Percentiles rank a stretch among this genome's conserved stretches.
These are phyloP conservation scores for Drechslerella coelobrocha DNA, from an alignment of 2,329 filamentous ascomycete species.

Conservation along the genomic window DNA sequence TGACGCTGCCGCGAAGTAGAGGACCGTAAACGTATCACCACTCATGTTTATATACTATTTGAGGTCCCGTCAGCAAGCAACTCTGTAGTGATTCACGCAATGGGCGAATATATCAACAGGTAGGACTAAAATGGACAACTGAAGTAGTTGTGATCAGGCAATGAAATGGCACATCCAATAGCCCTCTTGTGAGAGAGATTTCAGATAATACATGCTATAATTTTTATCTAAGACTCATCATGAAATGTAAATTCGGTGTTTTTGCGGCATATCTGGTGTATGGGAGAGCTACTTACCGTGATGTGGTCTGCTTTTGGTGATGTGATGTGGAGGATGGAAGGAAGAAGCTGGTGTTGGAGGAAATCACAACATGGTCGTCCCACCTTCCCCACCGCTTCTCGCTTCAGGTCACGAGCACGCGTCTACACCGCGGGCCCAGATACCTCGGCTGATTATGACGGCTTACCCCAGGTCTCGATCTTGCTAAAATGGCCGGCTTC, in stretches of 20 bases:
- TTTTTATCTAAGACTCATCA: slow-evolving; percentile 12
- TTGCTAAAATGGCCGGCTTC: slow-evolving; percentile 20
- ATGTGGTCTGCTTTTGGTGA: slow-evolving; percentile 1
- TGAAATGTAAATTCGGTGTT: neutral
- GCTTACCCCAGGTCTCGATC: slow-evolving; percentile 11
- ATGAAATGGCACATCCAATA: slow-evolving; percentile 19
- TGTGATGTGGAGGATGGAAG: slow-evolving; percentile 14
- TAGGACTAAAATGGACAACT: neutral
- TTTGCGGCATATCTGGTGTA: neutral
- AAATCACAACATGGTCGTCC: neutral
- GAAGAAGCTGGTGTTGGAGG: neutral
- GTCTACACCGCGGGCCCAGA: slow-evolving; percentile 20
- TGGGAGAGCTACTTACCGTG: neutral
- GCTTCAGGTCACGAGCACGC: slow-evolving; percentile 38
- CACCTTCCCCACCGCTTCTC: slow-evolving; percentile 27
- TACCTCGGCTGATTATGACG: slow-evolving; percentile 36
- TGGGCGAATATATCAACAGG: neutral
- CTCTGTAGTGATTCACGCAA: neutral
- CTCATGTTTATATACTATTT: slow-evolving; percentile 59
- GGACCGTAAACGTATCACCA: slow-evolving; percentile 70
- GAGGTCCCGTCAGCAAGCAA: neutral
- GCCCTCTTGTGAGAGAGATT: neutral
- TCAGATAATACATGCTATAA: slow-evolving; percentile 40
- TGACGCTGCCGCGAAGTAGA: slow-evolving; percentile 80
- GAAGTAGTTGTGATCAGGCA: slow-evolving; percentile 9